A percentile compares a stretch with the other conserved stretches of the same genome.
Conservation (phyloP, 352 stramenopile species). For the Phytophthora sp. region DNA sequence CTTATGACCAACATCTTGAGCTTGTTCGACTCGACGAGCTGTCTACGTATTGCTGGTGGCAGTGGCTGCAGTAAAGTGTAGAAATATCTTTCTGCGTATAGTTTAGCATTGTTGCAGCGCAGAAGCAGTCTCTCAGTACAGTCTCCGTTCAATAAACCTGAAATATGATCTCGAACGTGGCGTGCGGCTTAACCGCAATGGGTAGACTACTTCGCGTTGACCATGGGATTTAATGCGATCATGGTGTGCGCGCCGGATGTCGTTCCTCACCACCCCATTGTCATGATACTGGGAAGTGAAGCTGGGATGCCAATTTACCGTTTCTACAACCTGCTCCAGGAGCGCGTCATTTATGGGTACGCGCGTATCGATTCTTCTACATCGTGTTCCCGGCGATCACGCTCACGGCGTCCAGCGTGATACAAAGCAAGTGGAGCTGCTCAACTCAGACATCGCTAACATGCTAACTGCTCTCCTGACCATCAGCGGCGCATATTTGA, state of each 20-base stretch:
- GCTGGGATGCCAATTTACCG: too few species aligned
- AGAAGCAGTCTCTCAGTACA: too few species aligned
- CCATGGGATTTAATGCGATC: not conserved
- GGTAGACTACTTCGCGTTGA: too few species aligned
- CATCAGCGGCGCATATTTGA: slow-evolving; percentile 27
- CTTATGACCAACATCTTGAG: slow-evolving; percentile 70
- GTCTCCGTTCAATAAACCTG: too few species aligned
- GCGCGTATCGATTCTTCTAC: slow-evolving; percentile 51
- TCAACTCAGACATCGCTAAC: slow-evolving; percentile 56
- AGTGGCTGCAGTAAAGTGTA: slow-evolving; percentile 37
- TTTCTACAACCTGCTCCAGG: slow-evolving; percentile 52
- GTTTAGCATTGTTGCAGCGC: too few species aligned
- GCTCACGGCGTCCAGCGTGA: slow-evolving; percentile 48
- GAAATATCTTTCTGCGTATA: too few species aligned
- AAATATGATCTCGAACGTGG: too few species aligned
- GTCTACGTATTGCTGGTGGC: slow-evolving; percentile 54
- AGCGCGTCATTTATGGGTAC: slow-evolving; percentile 53
- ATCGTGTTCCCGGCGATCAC: slow-evolving; percentile 46
- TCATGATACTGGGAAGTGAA: not conserved
- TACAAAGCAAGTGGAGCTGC: slow-evolving; percentile 56
- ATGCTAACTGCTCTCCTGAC: slow-evolving; percentile 51
- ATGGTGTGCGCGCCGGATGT: not conserved
- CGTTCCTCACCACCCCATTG: not conserved
- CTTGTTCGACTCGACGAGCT: slow-evolving; percentile 56
- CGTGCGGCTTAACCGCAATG: too few species aligned